These are phyloP conservation scores for Cytospora piceicola DNA, from an alignment of 2,329 filamentous ascomycete genomes.

Conservation along the genomic window DNA sequence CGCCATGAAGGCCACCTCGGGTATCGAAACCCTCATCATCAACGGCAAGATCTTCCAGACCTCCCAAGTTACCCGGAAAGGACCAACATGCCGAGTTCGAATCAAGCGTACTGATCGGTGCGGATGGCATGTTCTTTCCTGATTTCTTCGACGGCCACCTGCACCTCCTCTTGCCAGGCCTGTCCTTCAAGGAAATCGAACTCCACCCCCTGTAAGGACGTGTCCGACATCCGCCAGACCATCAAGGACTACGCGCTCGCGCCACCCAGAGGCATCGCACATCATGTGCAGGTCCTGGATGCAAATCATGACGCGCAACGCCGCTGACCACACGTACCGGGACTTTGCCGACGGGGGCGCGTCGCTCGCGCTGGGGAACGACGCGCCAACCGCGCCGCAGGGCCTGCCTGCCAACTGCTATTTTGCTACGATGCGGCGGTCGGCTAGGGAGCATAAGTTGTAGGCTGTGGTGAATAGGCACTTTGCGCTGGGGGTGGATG, in stretches of 20 bases:
- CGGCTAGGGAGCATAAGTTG: conserved; percentile 52
- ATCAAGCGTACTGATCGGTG: conserved; percentile 43
- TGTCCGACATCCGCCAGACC: conserved; percentile 52
- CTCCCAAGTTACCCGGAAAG: conserved; percentile 33
- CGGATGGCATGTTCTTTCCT: conserved; percentile 47
- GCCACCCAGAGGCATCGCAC: conserved; percentile 49
- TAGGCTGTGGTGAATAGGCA: conserved; percentile 53
- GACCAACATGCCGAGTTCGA: conserved; percentile 40
- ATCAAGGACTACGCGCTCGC: conserved; percentile 50
- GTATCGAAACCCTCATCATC: conserved; percentile 44
- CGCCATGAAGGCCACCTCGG: conserved; percentile 8
- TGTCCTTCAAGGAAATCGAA: conserved; percentile 55
- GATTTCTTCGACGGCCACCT: conserved; percentile 63
- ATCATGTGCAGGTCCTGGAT: conserved; percentile 60
- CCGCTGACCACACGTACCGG: conserved; percentile 58
- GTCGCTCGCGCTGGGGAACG: conserved; percentile 59
- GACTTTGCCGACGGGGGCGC: conserved; percentile 62
- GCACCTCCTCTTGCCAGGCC: conserved; percentile 59
- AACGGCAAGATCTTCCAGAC: conserved; percentile 53
- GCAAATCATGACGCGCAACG: conserved; percentile 57
- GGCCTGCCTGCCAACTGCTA: conserved; percentile 60
- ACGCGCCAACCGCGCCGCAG: conserved; percentile 63
- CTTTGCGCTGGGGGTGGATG: conserved; percentile 56
- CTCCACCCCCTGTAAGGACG: conserved; percentile 49
- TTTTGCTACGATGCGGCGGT: conserved; percentile 60